Conservation (phyloP, 139 green algal genomes). For the Chlamydomonas schloesseri region DNA sequence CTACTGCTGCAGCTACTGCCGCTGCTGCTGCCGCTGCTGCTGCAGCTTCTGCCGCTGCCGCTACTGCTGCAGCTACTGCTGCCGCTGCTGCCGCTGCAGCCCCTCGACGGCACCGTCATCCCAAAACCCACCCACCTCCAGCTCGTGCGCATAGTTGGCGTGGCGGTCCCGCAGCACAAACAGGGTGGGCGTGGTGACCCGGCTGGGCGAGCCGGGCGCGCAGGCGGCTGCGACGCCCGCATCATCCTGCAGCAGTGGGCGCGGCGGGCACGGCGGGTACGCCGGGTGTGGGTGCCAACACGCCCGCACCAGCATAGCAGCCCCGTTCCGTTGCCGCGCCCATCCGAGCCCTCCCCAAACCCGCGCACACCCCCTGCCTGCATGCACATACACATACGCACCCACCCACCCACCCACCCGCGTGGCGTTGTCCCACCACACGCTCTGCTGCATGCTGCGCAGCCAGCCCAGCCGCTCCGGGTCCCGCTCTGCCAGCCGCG, state of each 20-base stretch:
- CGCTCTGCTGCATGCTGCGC: background rate
- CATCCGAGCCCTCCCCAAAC: too few species aligned
- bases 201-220: background rate
- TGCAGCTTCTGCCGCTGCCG: too few species aligned
- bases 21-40: too few species aligned
- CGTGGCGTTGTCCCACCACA: slow-evolving; percentile 37
- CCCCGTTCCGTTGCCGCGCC: background rate
- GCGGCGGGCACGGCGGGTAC: too few species aligned
- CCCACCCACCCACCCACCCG: background rate
- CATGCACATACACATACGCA: background rate
- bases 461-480: background rate
- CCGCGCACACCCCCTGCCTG: background rate
- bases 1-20: too few species aligned
- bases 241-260: background rate
- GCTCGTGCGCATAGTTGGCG: slow-evolving; percentile 47
- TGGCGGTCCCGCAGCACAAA: slow-evolving; percentile 45
- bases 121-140: too few species aligned
- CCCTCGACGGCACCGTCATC: too few species aligned
- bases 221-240: background rate
- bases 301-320: too few species aligned
- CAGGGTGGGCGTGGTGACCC: slow-evolving; percentile 34
- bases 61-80: too few species aligned
- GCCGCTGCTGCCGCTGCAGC: too few species aligned
- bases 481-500: background rate
- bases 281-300: background rate